Percentiles rank a stretch among this genome's conserved stretches.
phyloP scores from a whole-genome alignment of 768 basidiomycete species.

The Termitomyces sp. region DNA sequence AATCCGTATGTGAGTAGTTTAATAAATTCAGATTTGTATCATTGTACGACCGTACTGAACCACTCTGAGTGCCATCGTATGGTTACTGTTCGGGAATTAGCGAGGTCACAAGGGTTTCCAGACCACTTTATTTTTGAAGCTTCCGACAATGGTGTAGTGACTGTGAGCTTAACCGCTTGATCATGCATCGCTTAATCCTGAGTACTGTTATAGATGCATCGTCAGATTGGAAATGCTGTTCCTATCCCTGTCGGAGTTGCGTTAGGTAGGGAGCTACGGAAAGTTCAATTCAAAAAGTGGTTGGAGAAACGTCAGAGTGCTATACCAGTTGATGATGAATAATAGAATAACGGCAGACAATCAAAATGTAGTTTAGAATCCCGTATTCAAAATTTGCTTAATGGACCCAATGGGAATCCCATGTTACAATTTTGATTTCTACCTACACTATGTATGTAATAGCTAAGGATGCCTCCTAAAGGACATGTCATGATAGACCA shows the following conservation, averaged over 20 bases:
- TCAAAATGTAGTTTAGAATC: not conserved
- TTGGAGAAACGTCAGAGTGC: conserved; percentile 26
- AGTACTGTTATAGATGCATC: conserved; percentile 51
- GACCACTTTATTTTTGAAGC: conserved; percentile 65
- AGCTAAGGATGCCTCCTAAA: no score
- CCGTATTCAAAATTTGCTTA: not conserved
- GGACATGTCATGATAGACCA: no score
- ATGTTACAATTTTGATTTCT: no score
- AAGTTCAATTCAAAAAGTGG: conserved; percentile 51
- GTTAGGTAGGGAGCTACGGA: conserved; percentile 56
- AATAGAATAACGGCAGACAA: not conserved
- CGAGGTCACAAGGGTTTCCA: conserved; percentile 78
- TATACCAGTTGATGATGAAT: conserved; percentile 26
- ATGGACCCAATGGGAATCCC: no score
- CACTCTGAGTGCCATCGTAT: conserved; percentile 56
- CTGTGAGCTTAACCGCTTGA: conserved; percentile 35
- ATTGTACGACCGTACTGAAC: not conserved
- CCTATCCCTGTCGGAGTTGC: conserved; percentile 61
- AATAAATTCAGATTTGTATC: not conserved
- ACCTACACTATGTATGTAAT: no score
- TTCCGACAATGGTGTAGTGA: conserved; percentile 45
- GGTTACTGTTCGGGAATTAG: conserved; percentile 70
- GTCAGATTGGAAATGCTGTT: conserved; percentile 80
- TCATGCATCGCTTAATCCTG: not conserved
- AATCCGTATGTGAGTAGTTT: conserved; percentile 50